Evolutionary conservation across 352 stramenopile genomes (phyloP).

Genomic region (Peronospora farinosa): DNA sequence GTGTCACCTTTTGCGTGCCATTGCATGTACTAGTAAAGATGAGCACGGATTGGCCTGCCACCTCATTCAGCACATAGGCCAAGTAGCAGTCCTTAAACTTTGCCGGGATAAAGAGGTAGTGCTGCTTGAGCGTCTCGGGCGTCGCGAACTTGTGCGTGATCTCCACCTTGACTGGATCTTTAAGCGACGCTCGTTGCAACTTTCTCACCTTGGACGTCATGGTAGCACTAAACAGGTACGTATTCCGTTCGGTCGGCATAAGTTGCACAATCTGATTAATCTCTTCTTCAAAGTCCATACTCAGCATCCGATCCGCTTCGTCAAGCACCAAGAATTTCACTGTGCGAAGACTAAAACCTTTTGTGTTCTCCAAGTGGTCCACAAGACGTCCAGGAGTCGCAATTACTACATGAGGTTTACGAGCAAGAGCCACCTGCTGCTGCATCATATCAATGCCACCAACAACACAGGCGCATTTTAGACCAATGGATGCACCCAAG

Average conservation of each 20-base stretch:
- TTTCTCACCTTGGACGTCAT: conserved; percentile 99
- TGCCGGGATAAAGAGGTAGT: conserved; percentile 98
- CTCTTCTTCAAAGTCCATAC: conserved; percentile 98
- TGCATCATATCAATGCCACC: conserved; percentile 97
- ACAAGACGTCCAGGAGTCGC: conserved; percentile 90
- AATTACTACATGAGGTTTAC: conserved; percentile 95
- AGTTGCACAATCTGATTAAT: conserved; percentile 98
- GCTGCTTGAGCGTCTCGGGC: conserved; percentile 95
- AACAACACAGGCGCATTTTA: conserved; percentile 89
- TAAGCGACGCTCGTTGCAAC: conserved; percentile 94
- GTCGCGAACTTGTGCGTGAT: conserved; percentile 98
- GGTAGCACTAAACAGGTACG: conserved; percentile 98
- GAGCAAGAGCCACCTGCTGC: conserved; percentile 94
- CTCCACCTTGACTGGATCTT: conserved; percentile 95
- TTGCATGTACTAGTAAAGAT: conserved; percentile 98
- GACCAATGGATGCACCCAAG: conserved; percentile 87
- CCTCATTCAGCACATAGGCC: conserved; percentile 97
- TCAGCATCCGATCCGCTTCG: conserved; percentile 93
- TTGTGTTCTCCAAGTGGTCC: conserved; percentile 95
- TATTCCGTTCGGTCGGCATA: conserved; percentile 90
- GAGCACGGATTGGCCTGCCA: conserved; percentile 94
- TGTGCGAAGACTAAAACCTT: conserved; percentile 89
- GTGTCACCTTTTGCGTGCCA: conserved; percentile 92
- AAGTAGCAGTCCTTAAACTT: conserved; percentile 99
- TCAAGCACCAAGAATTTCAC: conserved; percentile 92